phyloP scores from a whole-genome alignment of 129 eudicot species.

The Centaurea solstitialis region DNA sequence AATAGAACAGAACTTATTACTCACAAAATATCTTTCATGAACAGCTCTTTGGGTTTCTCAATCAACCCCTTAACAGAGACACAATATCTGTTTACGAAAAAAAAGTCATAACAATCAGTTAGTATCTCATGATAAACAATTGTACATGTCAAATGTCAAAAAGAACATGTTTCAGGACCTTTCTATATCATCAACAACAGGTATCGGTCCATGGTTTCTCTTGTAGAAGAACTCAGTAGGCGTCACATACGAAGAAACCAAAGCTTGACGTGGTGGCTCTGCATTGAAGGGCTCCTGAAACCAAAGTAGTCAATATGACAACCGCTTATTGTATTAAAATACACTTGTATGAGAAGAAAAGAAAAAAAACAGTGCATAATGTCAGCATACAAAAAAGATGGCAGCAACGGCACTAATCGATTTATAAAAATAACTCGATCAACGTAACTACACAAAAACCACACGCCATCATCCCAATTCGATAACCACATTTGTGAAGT shows the following conservation, averaged over 20 bases:
- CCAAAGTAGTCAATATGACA: conserved; percentile 14
- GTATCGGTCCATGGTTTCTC: conserved; percentile 93
- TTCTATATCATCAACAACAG: conserved; percentile 76
- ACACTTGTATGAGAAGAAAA: background rate
- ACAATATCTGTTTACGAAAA: conserved; percentile 52
- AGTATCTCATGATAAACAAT: conserved; percentile 13
- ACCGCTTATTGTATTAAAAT: background rate
- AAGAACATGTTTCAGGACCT: conserved; percentile 42
- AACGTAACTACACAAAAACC: background rate
- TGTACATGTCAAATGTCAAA: background rate
- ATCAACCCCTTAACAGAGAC: conserved; percentile 61
- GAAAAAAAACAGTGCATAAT: background rate
- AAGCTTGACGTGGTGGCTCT: conserved; percentile 80
- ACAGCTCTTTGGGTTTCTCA: conserved; percentile 57
- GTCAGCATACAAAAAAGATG: background rate
- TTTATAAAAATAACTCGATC: background rate
- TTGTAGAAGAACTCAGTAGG: conserved; percentile 88
- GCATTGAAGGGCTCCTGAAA: conserved; percentile 95
- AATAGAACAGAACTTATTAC: conserved; percentile 12
- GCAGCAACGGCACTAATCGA: background rate
- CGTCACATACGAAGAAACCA: conserved; percentile 83
- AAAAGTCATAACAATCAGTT: conserved; percentile 8
- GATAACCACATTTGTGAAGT: conserved; percentile 4
- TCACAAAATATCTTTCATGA: conserved; percentile 82
- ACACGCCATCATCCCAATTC: background rate